A percentile compares a stretch with the other conserved stretches of the same genome.
These are phyloP conservation scores for Pelargonium cotyledonis DNA, from an alignment of 441 rosid species.

Conservation along the genomic window DNA sequence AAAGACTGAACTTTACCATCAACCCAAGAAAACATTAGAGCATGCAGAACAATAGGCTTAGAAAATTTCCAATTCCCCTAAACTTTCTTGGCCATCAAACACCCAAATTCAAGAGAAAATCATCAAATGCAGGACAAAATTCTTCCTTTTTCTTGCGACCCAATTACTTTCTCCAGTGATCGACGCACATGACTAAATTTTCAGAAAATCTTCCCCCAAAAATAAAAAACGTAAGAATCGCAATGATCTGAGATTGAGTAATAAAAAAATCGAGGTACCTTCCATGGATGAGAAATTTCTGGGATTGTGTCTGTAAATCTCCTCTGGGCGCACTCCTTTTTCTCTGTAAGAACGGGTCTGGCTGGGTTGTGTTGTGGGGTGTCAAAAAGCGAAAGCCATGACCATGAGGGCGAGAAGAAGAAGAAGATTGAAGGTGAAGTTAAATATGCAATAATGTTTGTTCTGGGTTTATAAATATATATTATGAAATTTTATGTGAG, in stretches of 20 bases:
- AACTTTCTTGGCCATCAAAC: not conserved
- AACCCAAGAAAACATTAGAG: not conserved
- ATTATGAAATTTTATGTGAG: not conserved
- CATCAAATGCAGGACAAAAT: not conserved
- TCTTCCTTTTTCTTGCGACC: not conserved
- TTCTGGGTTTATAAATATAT: slow-evolving; percentile 4
- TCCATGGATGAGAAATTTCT: slow-evolving; percentile 1
- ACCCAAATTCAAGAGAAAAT: not conserved
- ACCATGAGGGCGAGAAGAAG: not conserved
- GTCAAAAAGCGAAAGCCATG: not conserved
- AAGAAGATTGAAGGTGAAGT: slow-evolving; percentile 1
- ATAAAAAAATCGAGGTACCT: slow-evolving; percentile 3
- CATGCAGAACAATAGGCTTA: not conserved
- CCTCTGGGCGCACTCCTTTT: not conserved
- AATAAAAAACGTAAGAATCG: not conserved
- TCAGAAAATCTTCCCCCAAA: not conserved
- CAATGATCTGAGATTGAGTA: not conserved
- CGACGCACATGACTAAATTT: not conserved
- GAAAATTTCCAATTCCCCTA: not conserved
- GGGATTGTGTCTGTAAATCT: not conserved
- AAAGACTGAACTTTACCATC: not conserved
- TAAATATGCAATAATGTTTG: slow-evolving; percentile 1
- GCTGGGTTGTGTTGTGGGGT: not conserved
- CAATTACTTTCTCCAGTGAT: not conserved
- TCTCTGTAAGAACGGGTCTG: not conserved